Percentiles rank a stretch among this genome's conserved stretches.
These are phyloP conservation scores for Aspergillus brasiliensis DNA, from an alignment of 2,329 filamentous ascomycete genomes.

Conservation along the genomic window DNA sequence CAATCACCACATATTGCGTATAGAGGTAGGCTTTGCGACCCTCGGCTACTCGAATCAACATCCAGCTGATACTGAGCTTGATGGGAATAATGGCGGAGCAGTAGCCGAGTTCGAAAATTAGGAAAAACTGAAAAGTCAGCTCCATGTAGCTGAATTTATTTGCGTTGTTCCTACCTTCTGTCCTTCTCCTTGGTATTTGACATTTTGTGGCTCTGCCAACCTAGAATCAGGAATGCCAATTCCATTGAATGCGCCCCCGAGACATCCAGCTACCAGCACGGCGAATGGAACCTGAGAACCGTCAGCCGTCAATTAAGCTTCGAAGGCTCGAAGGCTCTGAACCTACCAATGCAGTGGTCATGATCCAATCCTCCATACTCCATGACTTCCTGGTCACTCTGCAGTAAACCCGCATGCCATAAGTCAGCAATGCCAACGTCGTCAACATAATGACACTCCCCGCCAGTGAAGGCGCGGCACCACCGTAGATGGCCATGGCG, in stretches of 20 bases:
- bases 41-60: slow-evolving; percentile 28
- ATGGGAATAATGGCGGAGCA: slow-evolving; percentile 29
- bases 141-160: not conserved
- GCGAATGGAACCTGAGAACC: slow-evolving; percentile 20
- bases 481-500: slow-evolving; percentile 23
- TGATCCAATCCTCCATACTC: slow-evolving; percentile 28
- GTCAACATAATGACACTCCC: slow-evolving; percentile 26
- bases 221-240: slow-evolving; percentile 20
- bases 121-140: slow-evolving; percentile 21
- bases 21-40: slow-evolving; percentile 25
- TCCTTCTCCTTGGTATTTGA: slow-evolving; percentile 18
- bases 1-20: slow-evolving; percentile 24
- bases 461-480: slow-evolving; percentile 22
- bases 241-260: slow-evolving; percentile 30
- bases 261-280: slow-evolving; percentile 21
- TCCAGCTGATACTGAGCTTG: slow-evolving; percentile 31
- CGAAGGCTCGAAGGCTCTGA: no score
- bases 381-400: slow-evolving; percentile 22
- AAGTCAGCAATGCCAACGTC: slow-evolving; percentile 20
- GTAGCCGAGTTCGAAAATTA: slow-evolving; percentile 31
- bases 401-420: slow-evolving; percentile 22
- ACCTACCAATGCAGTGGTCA: slow-evolving; percentile 25
- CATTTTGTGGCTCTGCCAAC: slow-evolving; percentile 20
- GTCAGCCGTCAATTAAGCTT: not conserved
- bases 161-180: slow-evolving; percentile 19